These are phyloP conservation scores for Mycena polygramma DNA, from an alignment of 768 basidiomycete species.

Conservation along the genomic window DNA sequence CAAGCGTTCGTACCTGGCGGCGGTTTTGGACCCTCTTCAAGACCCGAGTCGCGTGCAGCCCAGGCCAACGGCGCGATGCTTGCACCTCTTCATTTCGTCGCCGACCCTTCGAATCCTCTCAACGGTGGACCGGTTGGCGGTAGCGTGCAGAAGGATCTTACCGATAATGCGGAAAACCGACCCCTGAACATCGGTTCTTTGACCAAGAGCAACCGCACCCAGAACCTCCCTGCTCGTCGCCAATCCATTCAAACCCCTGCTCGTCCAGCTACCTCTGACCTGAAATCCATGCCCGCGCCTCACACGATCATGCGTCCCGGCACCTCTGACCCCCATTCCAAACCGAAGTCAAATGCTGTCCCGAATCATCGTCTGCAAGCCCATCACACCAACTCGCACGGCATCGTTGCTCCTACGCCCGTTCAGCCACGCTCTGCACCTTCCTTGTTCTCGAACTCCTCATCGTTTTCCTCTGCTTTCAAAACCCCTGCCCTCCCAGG, in stretches of 20 bases:
- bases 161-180: conserved; percentile 8
- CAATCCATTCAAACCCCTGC: conserved; percentile 23
- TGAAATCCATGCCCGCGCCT: background rate
- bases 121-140: conserved; percentile 9
- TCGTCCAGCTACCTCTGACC: conserved; percentile 26
- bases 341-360: conserved; percentile 4
- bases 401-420: conserved; percentile 30
- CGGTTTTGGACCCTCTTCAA: conserved; percentile 3
- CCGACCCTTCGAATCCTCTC: conserved; percentile 33
- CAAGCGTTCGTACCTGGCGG: conserved; percentile 15
- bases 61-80: background rate
- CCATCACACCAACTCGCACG: conserved; percentile 15
- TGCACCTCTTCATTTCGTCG: conserved; percentile 23
- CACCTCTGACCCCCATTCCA: conserved; percentile 30
- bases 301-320: conserved; percentile 12
- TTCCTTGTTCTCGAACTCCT: conserved; percentile 21
- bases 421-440: conserved; percentile 23
- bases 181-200: conserved; percentile 31
- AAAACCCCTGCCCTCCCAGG: conserved; percentile 30
- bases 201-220: conserved; percentile 23
- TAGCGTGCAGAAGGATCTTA: conserved; percentile 13
- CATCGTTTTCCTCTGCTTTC: conserved; percentile 13
- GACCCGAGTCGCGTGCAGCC: background rate
- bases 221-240: conserved; percentile 27
- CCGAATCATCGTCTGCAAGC: conserved; percentile 32